Base-by-base conservation (phyloP, 2,329 filamentous ascomycete genomes). In the Huntiella omanensis region DNA sequence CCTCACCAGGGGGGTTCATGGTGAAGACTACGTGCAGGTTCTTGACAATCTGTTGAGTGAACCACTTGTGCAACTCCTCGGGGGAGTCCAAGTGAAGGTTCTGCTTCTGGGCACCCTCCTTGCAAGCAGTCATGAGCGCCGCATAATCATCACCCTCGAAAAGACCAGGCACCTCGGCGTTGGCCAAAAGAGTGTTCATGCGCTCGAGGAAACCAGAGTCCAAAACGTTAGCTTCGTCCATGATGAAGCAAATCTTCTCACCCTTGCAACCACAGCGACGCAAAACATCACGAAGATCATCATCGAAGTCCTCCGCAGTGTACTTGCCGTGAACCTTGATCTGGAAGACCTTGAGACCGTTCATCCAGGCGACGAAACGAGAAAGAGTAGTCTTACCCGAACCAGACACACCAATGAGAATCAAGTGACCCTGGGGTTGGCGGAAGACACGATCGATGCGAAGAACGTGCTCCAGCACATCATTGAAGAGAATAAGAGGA, bases 21-120 rank as follows among this genome's bases (percentile, higher is more conserved):
- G 91, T 99, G 62, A 99, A 98, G 16, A 99, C 91, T 41, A 99
- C 91, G 57, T 99, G 91, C 36, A 99, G 67, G 58, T 99, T 99
- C 68, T 94, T 94, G 60, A 98, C 83, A 56, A 99, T 96, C 61
- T 99, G 91, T 56, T 93, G 84, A 0, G 92, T 98, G 66, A 99
- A 99, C 91, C 91, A 99, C 66, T 96, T 96, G 71, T 98, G 98
- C n/a, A 98, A 70, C 62, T 99, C 91, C 65, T 99, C 92, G 54
- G 94, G 87, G 1, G 91, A 96, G 64, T 99, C 91, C 1, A 98
- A 74, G 49, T 96, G 77, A 49, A 96, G 71, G 41, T 91, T 91
- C 66, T 98, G 91, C 51, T 87, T 80, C 61, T 98, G 91, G 15
- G 91, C 88, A 50, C 91, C 92, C 65, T 99, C 91, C 62, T 95